Evolutionary conservation across 1,284 basidiomycete species (phyloP).

Genomic region (Amylostereum areolatum): DNA sequence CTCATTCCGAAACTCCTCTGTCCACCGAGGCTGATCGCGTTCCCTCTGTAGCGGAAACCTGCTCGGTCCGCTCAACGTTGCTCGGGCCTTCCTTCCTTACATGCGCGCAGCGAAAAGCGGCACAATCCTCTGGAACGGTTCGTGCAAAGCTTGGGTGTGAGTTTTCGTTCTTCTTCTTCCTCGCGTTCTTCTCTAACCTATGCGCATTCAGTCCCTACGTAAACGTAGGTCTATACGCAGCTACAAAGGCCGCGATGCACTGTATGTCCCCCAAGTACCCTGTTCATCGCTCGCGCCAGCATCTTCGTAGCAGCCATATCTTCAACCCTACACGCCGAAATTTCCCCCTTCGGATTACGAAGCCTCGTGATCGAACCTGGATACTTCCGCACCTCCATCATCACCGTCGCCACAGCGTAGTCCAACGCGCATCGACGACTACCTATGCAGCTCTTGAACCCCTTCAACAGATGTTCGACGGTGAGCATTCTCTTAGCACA

Average conservation of each 20-base stretch:
- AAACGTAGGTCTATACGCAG: slow-evolving; percentile 27
- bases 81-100: slow-evolving; percentile 31
- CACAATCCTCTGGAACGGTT: slow-evolving; percentile 30
- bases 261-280: slow-evolving; percentile 17
- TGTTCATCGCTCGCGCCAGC: not conserved
- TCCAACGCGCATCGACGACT: slow-evolving; percentile 32
- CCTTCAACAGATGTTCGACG: slow-evolving; percentile 1
- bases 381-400: slow-evolving; percentile 36
- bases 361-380: slow-evolving; percentile 37
- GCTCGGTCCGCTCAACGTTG: slow-evolving; percentile 32
- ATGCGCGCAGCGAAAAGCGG: slow-evolving; percentile 28
- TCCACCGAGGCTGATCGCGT: not conserved
- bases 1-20: slow-evolving; percentile 3
- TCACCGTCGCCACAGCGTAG: slow-evolving; percentile 23
- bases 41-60: slow-evolving; percentile 24
- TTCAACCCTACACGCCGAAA: slow-evolving; percentile 31
- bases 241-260: slow-evolving; percentile 31
- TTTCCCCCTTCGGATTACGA: slow-evolving; percentile 36
- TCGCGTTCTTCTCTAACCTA: not conserved
- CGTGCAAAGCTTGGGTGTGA: slow-evolving; percentile 27
- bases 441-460: slow-evolving; percentile 14
- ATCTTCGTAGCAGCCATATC: slow-evolving; percentile 23
- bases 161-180: not conserved
- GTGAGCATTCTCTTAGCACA: slow-evolving; percentile 20
- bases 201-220: slow-evolving; percentile 16